Evolutionary conservation across 441 rosid genomes (phyloP).

Genomic region (Croton setiger): DNA sequence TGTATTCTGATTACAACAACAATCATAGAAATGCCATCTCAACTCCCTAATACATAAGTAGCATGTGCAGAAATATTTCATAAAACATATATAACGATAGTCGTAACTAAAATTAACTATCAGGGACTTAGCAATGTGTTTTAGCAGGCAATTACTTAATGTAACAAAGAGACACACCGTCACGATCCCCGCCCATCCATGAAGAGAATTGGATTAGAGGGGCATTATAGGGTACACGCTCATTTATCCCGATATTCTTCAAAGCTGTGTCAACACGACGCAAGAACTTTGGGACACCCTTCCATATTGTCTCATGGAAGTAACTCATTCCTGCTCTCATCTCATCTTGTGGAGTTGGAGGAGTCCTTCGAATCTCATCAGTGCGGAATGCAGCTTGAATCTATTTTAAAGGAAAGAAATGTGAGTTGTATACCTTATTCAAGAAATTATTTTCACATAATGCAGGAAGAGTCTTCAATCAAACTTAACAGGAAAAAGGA

Average conservation of each 20-base stretch:
- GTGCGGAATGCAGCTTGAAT: conserved; percentile 97
- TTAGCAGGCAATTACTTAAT: not conserved
- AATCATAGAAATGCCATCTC: not conserved
- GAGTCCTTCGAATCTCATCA: conserved; percentile 84
- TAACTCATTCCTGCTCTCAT: conserved; percentile 75
- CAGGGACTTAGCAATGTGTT: not conserved
- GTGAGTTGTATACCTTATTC: not conserved
- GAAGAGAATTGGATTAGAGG: conserved; percentile 91
- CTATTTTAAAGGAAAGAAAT: conserved; percentile 29
- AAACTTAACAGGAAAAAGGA: not conserved
- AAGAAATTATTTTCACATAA: not conserved
- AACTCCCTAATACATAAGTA: not conserved
- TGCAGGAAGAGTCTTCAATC: conserved; percentile 1
- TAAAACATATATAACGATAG: not conserved
- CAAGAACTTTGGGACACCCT: conserved; percentile 34
- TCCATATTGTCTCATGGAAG: conserved; percentile 46
- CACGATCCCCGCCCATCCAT: conserved; percentile 95
- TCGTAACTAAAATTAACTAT: not conserved
- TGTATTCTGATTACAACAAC: not conserved
- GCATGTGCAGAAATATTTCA: not conserved
- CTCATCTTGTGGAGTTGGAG: conserved; percentile 93
- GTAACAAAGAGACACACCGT: conserved; percentile 37
- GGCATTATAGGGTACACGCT: conserved; percentile 76
- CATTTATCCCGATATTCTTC: conserved; percentile 76
- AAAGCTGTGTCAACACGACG: conserved; percentile 46